Percentiles rank a stretch among this genome's conserved stretches.
phyloP scores from a whole-genome alignment of 352 stramenopile genomes.

The Pythium insidiosum region DNA sequence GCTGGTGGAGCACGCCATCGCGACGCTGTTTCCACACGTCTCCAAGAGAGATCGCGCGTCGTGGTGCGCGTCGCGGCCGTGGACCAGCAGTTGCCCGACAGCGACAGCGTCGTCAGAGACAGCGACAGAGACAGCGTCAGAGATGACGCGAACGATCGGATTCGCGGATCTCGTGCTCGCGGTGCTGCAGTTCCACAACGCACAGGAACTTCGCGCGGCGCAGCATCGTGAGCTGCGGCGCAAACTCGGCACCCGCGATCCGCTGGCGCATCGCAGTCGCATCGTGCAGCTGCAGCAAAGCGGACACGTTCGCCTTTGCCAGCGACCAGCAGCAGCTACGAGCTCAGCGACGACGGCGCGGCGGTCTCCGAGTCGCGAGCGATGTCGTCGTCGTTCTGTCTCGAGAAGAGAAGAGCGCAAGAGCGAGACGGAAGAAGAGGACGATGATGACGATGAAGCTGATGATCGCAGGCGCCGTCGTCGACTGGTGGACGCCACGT shows the following conservation, averaged over 20 bases:
- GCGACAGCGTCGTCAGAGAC: background rate
- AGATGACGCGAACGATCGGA: constrained; percentile 13
- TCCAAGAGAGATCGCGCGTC: background rate
- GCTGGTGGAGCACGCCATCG: background rate
- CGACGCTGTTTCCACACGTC: constrained; percentile 9
- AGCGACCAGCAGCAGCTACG: too few species aligned
- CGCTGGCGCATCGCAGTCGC: constrained; percentile 40
- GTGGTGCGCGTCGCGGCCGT: constrained; percentile 10
- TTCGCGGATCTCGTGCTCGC: constrained; percentile 56
- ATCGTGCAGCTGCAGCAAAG: constrained; percentile 68
- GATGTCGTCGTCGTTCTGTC: too few species aligned
- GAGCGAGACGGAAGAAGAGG: background rate
- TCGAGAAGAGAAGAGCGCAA: constrained; percentile 9
- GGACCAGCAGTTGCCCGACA: too few species aligned
- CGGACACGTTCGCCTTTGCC: constrained; percentile 61
- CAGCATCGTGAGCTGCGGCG: constrained; percentile 12
- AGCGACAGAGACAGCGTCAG: background rate
- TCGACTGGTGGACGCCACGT: constrained; percentile 5
- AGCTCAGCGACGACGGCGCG: background rate
- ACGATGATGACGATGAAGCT: constrained; percentile 8
- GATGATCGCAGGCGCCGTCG: too few species aligned
- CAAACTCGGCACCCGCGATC: constrained; percentile 26
- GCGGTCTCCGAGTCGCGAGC: background rate
- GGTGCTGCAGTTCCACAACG: constrained; percentile 40
- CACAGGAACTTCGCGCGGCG: constrained; percentile 14